Evolutionary conservation across 176 grass and related monocot species (phyloP), one percentile per base, ranked within the genome.

Genomic region (Chrysopogon serrulatus): DNA sequence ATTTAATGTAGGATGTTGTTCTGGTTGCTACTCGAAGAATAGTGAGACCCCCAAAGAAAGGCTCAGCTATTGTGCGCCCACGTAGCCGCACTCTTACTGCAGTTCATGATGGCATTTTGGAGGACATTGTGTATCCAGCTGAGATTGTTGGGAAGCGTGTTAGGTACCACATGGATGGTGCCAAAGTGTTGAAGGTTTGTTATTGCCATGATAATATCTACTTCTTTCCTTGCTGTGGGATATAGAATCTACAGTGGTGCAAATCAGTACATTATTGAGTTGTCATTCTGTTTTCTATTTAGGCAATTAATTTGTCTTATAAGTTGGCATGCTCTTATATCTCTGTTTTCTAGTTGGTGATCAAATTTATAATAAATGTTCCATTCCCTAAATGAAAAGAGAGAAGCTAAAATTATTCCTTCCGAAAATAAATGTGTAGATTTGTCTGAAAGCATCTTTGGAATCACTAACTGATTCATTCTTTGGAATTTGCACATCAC

Each of bases 121-220:
- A 94, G 74, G 89, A 94, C 76, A 67, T 94, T 35, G 89, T 94
- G 14, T 94, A 84, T 68, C 92, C 89, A 47, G 92, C 92, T 79
- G 90, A 89, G 78, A 90, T 90, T 90, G 85, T 93, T 41, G 92
- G 89, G 39, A 91, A 91, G 65, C 86, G 89, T 41, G 47, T 90
- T 64, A 91, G 92, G 76, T 92, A 87, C 80, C 87, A 82, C 67
- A 79, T 87, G 21, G 90, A 94, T 85, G 92, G 75, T 23, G 62
- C 70, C 9, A 80, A 76, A 67, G 44, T 86, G 15, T 76, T 86
- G 27, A 88, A 88, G 71, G 86, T 91, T 45, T 77, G 74, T 75
- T 49, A 17, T 59, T 75, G 23, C 34, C 47, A 57, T 81, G 26
- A 26, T 26, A 30, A 31, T 78, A 23, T 5, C 56, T 43, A 42